Evolutionary conservation across 2,329 filamentous ascomycete species (phyloP).

Genomic region (Pyrenochaeta sp.): DNA sequence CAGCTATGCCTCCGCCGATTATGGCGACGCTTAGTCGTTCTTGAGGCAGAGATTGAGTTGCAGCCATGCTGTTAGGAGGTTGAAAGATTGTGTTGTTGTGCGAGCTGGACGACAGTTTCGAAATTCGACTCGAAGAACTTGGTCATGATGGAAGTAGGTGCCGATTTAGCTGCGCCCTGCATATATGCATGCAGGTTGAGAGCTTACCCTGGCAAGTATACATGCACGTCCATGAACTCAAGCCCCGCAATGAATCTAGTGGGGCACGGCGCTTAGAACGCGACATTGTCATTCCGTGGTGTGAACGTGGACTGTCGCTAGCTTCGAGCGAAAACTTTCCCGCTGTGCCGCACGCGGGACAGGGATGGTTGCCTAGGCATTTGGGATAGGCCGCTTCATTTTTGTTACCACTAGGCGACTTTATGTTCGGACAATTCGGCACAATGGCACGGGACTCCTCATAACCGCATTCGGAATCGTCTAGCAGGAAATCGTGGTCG

Average conservation of each 20-base stretch:
- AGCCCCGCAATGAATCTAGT: neutral
- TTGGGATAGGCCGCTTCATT: too few relatives aligned
- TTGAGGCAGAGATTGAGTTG: neutral
- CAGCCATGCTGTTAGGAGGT: neutral
- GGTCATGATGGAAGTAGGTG: neutral
- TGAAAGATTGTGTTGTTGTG: neutral
- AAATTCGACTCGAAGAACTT: neutral
- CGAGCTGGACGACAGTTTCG: neutral
- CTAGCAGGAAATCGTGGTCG: too few relatives aligned
- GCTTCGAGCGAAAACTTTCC: neutral
- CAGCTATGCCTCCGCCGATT: constrained; percentile 67
- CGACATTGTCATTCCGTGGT: neutral
- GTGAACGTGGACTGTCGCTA: neutral
- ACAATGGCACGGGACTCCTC: too few relatives aligned
- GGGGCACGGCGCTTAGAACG: neutral
- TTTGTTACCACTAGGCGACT: too few relatives aligned
- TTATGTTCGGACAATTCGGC: too few relatives aligned
- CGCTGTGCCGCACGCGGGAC: neutral
- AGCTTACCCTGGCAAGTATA: neutral
- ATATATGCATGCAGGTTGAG: neutral
- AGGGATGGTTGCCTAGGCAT: neutral
- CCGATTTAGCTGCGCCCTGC: neutral
- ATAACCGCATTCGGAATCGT: too few relatives aligned
- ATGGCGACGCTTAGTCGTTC: constrained; percentile 58
- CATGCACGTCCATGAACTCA: neutral